Conservation (phyloP, 805 yeast species). For the Candida gorgasii region DNA sequence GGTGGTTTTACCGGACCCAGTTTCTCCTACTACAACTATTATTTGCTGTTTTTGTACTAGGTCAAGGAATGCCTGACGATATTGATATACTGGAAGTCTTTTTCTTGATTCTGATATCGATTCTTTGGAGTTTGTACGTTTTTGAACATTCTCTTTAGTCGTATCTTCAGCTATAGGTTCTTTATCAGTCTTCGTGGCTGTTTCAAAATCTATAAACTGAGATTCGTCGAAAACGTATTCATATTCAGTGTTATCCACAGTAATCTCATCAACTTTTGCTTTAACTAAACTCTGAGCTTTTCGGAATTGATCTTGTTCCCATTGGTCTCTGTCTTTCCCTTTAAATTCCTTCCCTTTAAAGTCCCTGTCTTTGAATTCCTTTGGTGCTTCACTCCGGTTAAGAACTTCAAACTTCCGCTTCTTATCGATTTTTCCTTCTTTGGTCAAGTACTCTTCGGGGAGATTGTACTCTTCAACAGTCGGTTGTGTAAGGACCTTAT, state of each 20-base stretch:
- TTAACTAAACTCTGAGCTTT: constrained; percentile 27
- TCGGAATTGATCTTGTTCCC: constrained; percentile 57
- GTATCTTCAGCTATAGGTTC: too few relatives aligned
- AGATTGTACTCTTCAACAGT: constrained; percentile 37
- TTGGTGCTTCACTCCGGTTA: too few relatives aligned
- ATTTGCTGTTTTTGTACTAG: constrained; percentile 66
- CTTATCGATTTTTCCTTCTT: constrained; percentile 53
- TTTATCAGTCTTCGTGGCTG: constrained; percentile 1
- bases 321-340: constrained; percentile 27
- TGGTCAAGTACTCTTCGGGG: constrained; percentile 59
- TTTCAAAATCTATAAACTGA: constrained; percentile 39
- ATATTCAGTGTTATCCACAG: constrained; percentile 48
- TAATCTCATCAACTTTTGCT: constrained; percentile 39
- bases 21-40: constrained; percentile 77
- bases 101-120: constrained; percentile 53
- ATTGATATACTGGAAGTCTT: constrained; percentile 74
- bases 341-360: constrained; percentile 18
- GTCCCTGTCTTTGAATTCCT: constrained; percentile 16
- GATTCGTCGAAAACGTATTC: constrained; percentile 76
- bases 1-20: constrained; percentile 95
- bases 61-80: constrained; percentile 57
- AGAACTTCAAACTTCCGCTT: constrained; percentile 55
- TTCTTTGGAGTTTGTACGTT: background rate
- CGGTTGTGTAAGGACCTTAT: constrained; percentile 17
- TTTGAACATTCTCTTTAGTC: too few relatives aligned